Evolutionary conservation across 2,329 filamentous ascomycete species (phyloP), one percentile per base, ranked within the genome.

Genomic region (Tricladium varicosporioides): DNA sequence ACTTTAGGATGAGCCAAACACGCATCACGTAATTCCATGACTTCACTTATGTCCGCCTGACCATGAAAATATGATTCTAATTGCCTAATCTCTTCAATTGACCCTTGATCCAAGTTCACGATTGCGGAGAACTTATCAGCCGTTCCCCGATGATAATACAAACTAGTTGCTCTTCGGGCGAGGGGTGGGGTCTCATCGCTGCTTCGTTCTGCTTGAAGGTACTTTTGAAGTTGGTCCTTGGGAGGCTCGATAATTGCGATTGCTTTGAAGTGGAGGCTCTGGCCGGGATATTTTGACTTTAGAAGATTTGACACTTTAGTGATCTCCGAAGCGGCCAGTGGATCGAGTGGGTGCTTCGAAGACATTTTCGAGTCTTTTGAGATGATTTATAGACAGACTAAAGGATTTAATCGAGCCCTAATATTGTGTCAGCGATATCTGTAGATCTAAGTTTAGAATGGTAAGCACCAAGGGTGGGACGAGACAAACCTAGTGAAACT

Each of bases 191-290:
- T 8, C 14, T 49, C 14, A 32, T 5, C n/a, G n/a, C 59, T 60
- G 55, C 58, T 61, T 55, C 65, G 36, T 44, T 67, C 65, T 1
- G 59, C 61, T 46, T 47, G 50, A 2, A 67, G 49, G 40, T 58
- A 66, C 1, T 52, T 53, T 14, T 57, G 54, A n/a, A 67, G 57
- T 15, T 48, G 43, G 10, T 47, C 31, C 52, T 67, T 66, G 13
- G 59, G 59, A n/a, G 65, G 65, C 43, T 67, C 65, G 19, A 59
- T 27, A 32, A 66, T 63, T 11, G 55, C 56, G 22, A 66, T 63
- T 11, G 60, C 43, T 48, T 67, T 65, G 58, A 67, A 66, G 43
- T 66, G 63, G 10, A 66, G 53, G n/a, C 33, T 60, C 45, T 62
- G 45, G 3, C 55, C 50, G 11, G 58, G 57, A 32, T 56, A 54